phyloP scores from a whole-genome alignment of 139 green algal genomes.

The Tetradesmus lagerheimii region DNA sequence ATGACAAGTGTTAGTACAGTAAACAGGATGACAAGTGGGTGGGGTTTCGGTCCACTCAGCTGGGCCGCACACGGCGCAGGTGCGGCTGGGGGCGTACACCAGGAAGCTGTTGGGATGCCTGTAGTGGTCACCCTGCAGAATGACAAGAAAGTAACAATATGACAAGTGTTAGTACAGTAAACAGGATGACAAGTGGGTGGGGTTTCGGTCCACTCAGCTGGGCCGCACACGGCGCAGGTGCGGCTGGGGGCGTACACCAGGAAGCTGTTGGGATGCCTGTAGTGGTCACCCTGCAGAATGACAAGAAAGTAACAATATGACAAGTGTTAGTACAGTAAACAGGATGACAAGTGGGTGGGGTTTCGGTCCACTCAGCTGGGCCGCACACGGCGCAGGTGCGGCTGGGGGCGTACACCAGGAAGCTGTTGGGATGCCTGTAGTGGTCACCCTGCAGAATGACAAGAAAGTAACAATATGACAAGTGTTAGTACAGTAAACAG shows the following conservation, averaged over 20 bases:
- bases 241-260: conserved; percentile 80
- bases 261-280: conserved; percentile 80
- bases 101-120: conserved; percentile 76
- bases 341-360: too few species aligned
- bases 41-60: conserved; percentile 79
- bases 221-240: conserved; percentile 90
- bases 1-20: too few species aligned
- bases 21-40: too few species aligned
- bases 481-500: too few species aligned
- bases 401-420: conserved; percentile 82
- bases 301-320: too few species aligned
- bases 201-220: conserved; percentile 77
- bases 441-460: conserved; percentile 56
- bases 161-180: too few species aligned
- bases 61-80: conserved; percentile 89
- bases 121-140: conserved; percentile 62
- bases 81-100: conserved; percentile 83
- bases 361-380: conserved; percentile 79
- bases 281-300: conserved; percentile 59
- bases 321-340: too few species aligned
- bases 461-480: too few species aligned
- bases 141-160: too few species aligned
- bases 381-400: conserved; percentile 90
- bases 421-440: conserved; percentile 78
- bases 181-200: too few species aligned